phyloP scores from a whole-genome alignment of 208 protist genomes.

The Wallacemonas sp. region DNA sequence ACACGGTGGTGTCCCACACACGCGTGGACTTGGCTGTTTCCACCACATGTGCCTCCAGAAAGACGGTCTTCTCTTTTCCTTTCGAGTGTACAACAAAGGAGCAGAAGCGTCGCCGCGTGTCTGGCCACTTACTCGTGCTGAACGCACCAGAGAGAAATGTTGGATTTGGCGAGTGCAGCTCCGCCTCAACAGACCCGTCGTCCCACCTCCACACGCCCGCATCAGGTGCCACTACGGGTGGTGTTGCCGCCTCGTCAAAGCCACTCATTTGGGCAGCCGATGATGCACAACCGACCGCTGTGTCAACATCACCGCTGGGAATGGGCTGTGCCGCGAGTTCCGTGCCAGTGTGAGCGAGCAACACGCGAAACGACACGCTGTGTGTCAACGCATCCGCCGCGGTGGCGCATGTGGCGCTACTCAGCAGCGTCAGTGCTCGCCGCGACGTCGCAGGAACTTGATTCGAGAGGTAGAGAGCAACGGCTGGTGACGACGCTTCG shows the following conservation, averaged over 20 bases:
- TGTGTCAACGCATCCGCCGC: background rate
- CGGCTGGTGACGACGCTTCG: background rate
- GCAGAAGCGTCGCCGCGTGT: conserved; percentile 50
- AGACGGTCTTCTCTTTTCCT: conserved; percentile 59
- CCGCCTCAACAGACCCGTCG: conserved; percentile 32
- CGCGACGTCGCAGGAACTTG: background rate
- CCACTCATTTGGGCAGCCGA: no score
- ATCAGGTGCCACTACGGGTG: conserved; percentile 19
- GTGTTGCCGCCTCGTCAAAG: no score
- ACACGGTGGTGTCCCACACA: conserved; percentile 14
- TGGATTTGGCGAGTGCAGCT: conserved; percentile 34
- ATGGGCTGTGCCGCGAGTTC: no score
- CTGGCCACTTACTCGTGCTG: conserved; percentile 18
- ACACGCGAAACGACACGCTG: background rate
- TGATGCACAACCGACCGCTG: no score
- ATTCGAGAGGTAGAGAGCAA: background rate
- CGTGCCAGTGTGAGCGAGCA: no score
- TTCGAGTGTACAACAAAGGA: conserved; percentile 56
- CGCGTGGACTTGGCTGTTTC: conserved; percentile 10
- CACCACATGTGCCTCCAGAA: conserved; percentile 71
- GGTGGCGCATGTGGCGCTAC: background rate
- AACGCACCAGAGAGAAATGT: conserved; percentile 52
- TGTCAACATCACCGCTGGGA: no score
- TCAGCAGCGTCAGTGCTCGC: background rate
- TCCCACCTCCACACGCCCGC: conserved; percentile 62